phyloP scores from a whole-genome alignment of 1,284 basidiomycete genomes.

The Apiotrichum veenhuisii region DNA sequence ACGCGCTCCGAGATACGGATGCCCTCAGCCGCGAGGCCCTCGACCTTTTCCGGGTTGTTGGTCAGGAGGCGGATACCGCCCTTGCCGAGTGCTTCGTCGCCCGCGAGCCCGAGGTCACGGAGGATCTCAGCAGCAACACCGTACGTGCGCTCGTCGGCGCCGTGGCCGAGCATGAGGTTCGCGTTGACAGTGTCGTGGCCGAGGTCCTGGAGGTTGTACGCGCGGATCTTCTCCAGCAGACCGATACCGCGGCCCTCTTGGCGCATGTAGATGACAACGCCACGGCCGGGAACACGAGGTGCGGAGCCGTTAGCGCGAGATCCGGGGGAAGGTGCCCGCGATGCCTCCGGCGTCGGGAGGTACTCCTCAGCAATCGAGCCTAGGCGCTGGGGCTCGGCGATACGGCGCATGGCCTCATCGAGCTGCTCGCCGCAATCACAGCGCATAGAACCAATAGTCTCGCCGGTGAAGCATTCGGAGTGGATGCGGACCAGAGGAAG shows the following conservation, averaged over 20 bases:
- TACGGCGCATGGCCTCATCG: slow-evolving; percentile 90
- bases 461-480: slow-evolving; percentile 97
- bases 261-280: slow-evolving; percentile 93
- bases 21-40: slow-evolving; percentile 78
- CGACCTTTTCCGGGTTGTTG: slow-evolving; percentile 97
- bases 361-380: slow-evolving; percentile 43
- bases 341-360: slow-evolving; percentile 39
- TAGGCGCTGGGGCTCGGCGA: slow-evolving; percentile 63
- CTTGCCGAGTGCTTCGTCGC: slow-evolving; percentile 55
- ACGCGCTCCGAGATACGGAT: slow-evolving; percentile 78
- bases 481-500: slow-evolving; percentile 90
- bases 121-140: slow-evolving; percentile 87
- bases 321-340: slow-evolving; percentile 32
- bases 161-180: slow-evolving; percentile 90
- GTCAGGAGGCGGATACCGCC: slow-evolving; percentile 77
- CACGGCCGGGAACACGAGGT: slow-evolving; percentile 62
- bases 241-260: slow-evolving; percentile 99
- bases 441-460: slow-evolving; percentile 96
- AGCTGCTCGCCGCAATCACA: slow-evolving; percentile 99
- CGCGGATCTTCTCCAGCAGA: slow-evolving; percentile 88
- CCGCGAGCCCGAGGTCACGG: slow-evolving; percentile 75
- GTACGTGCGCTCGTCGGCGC: slow-evolving; percentile 91
- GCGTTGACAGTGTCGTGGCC: slow-evolving; percentile 98
- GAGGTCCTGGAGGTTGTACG: slow-evolving; percentile 97
- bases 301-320: not conserved